These are phyloP conservation scores for Pythium aquatile DNA, from an alignment of 352 stramenopile genomes.

Conservation along the genomic window DNA sequence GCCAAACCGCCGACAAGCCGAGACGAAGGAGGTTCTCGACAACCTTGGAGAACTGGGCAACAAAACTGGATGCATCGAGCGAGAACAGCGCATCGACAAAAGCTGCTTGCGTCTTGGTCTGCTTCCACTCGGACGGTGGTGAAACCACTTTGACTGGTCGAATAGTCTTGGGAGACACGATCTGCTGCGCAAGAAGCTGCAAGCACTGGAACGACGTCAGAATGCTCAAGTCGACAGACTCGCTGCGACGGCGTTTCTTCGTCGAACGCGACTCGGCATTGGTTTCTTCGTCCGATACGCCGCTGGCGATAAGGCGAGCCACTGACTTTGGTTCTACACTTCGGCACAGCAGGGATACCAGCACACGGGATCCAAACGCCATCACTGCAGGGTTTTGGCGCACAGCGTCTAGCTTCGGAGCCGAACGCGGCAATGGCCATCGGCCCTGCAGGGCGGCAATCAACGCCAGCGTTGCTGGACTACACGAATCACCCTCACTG, in stretches of 20 bases:
- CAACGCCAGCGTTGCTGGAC: slow-evolving; percentile 17
- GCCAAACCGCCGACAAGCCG: slow-evolving; percentile 28
- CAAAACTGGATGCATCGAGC: slow-evolving; percentile 10
- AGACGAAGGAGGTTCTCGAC: slow-evolving; percentile 16
- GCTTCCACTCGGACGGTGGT: slow-evolving; percentile 2
- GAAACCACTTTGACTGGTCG: not conserved
- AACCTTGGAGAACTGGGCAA: slow-evolving; percentile 15
- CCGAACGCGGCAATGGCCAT: slow-evolving; percentile 9
- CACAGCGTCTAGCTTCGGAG: slow-evolving; percentile 11
- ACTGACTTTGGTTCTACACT: slow-evolving; percentile 6
- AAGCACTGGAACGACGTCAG: slow-evolving; percentile 16
- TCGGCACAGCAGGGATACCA: slow-evolving; percentile 17
- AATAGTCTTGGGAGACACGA: slow-evolving; percentile 7
- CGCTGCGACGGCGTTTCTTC: slow-evolving; percentile 24
- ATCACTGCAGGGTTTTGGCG: slow-evolving; percentile 6
- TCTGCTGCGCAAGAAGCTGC: slow-evolving; percentile 1
- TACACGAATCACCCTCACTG: slow-evolving; percentile 5
- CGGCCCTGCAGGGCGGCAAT: slow-evolving; percentile 7
- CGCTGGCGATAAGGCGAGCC: not conserved
- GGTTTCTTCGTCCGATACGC: not conserved
- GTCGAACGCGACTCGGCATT: not conserved
- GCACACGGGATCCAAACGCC: slow-evolving; percentile 24
- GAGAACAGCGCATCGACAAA: slow-evolving; percentile 15
- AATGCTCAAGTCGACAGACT: slow-evolving; percentile 17
- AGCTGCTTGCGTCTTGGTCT: not conserved